phyloP scores from a whole-genome alignment of 192 early-diverging fungal genomes.

The Glomus cerebriforme region DNA sequence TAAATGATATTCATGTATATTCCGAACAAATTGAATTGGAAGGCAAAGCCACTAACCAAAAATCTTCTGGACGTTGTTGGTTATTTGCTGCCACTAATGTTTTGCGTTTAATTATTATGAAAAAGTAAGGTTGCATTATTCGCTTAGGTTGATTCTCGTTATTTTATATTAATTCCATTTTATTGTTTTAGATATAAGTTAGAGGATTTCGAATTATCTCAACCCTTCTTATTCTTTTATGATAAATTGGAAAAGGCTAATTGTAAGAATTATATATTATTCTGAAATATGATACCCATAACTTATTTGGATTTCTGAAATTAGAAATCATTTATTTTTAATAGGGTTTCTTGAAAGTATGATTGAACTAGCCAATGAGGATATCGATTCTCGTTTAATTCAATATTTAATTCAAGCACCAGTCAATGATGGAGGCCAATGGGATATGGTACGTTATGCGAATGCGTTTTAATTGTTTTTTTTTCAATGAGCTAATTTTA shows the following conservation, averaged over 20 bases:
- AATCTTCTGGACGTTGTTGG: constrained; percentile 78
- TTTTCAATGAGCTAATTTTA: neutral
- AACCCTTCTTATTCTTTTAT: constrained; percentile 73
- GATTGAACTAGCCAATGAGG: constrained; percentile 61
- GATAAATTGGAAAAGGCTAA: constrained; percentile 85
- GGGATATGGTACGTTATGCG: constrained; percentile 59
- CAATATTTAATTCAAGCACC: constrained; percentile 69
- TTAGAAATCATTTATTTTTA: neutral
- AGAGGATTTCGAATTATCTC: constrained; percentile 78
- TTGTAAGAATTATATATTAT: constrained; percentile 53
- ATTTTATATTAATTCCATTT: neutral
- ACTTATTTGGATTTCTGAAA: too few relatives aligned
- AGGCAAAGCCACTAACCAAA: constrained; percentile 68
- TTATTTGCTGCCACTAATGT: constrained; percentile 80
- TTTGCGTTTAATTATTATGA: constrained; percentile 67
- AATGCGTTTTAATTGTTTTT: neutral
- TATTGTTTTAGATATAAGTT: constrained; percentile 56
- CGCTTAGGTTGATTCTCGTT: neutral
- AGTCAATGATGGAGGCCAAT: constrained; percentile 75
- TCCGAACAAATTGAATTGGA: constrained; percentile 58
- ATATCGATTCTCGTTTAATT: constrained; percentile 66
- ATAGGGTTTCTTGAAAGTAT: constrained; percentile 73
- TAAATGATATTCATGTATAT: constrained; percentile 58
- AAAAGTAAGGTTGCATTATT: constrained; percentile 41
- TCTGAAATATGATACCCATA: too few relatives aligned